Evolutionary conservation across 2,329 filamentous ascomycete species (phyloP).

Genomic region (Fusarium humuli): DNA sequence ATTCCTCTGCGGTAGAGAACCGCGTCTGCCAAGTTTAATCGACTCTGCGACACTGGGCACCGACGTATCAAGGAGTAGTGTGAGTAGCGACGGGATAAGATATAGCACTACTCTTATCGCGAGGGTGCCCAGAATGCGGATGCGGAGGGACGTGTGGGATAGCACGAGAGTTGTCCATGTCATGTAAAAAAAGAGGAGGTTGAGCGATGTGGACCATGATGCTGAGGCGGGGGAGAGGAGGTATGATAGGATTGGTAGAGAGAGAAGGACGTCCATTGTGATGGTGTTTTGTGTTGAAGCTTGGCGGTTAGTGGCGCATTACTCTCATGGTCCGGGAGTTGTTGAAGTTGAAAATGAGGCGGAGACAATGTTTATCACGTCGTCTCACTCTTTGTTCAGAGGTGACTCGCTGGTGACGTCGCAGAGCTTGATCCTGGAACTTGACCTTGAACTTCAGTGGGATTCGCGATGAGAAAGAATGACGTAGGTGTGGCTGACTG

Average conservation of each 20-base stretch:
- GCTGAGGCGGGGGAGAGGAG: conserved; percentile 70
- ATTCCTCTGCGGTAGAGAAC: conserved; percentile 62
- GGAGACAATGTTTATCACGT: neutral
- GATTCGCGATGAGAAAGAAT: conserved; percentile 6
- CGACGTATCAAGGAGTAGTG: conserved; percentile 77
- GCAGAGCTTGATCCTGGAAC: conserved; percentile 23
- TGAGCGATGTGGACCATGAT: conserved; percentile 82
- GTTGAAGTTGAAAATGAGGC: neutral
- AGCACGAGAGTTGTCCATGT: conserved; percentile 88
- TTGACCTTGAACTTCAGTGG: neutral
- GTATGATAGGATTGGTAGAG: conserved; percentile 78
- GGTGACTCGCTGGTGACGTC: conserved; percentile 19
- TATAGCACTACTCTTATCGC: conserved; percentile 77
- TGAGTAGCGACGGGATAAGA: conserved; percentile 76
- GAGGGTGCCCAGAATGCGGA: conserved; percentile 79
- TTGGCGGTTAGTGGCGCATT: conserved; percentile 18
- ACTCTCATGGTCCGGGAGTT: neutral
- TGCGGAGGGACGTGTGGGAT: conserved; percentile 77
- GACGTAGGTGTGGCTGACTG: conserved; percentile 36
- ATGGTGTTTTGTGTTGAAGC: conserved; percentile 12
- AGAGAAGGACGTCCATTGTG: conserved; percentile 74
- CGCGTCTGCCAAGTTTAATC: conserved; percentile 74
- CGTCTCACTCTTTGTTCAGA: no score
- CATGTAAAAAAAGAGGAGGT: conserved; percentile 89
- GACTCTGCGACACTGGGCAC: conserved; percentile 75